phyloP scores from a whole-genome alignment of 2,329 filamentous ascomycete species.

The Sordariomycetes sp. region DNA sequence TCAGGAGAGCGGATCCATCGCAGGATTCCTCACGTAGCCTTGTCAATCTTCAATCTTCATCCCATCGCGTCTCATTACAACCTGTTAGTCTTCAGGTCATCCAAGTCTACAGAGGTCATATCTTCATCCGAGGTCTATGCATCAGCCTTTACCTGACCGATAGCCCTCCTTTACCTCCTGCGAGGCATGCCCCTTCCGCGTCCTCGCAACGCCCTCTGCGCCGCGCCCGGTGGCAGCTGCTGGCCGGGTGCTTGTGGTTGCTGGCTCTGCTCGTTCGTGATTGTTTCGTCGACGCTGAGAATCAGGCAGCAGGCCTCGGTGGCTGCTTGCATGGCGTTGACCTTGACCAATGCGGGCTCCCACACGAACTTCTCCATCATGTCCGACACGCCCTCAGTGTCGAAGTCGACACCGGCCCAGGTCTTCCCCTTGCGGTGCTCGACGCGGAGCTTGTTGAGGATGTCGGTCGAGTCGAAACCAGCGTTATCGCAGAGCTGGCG shows the following conservation, averaged over 20 bases:
- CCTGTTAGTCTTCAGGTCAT: conserved; percentile 1
- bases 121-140: too few species aligned
- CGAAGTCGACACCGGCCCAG: conserved; percentile 96
- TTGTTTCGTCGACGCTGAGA: conserved; percentile 93
- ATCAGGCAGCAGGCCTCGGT: conserved; percentile 95
- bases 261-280: conserved; percentile 92
- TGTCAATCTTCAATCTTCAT: too few species aligned
- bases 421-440: conserved; percentile 89
- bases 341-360: conserved; percentile 93
- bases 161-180: conserved; percentile 53
- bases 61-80: background rate
- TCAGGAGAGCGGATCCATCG: too few species aligned
- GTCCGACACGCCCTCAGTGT: conserved; percentile 82
- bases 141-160: too few species aligned
- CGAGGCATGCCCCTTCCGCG: conserved; percentile 85
- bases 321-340: conserved; percentile 93
- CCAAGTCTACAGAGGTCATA: conserved; percentile 3
- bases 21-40: too few species aligned
- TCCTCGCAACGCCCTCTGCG: conserved; percentile 78
- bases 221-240: conserved; percentile 69
- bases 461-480: conserved; percentile 95
- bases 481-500: conserved; percentile 97
- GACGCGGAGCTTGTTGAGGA: conserved; percentile 90
- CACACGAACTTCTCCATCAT: conserved; percentile 96
- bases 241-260: conserved; percentile 72